Percentiles rank a stretch among this genome's conserved stretches.
Conservation (phyloP, 495 filamentous ascomycete genomes). For the Xanthoparmelia taractica region DNA sequence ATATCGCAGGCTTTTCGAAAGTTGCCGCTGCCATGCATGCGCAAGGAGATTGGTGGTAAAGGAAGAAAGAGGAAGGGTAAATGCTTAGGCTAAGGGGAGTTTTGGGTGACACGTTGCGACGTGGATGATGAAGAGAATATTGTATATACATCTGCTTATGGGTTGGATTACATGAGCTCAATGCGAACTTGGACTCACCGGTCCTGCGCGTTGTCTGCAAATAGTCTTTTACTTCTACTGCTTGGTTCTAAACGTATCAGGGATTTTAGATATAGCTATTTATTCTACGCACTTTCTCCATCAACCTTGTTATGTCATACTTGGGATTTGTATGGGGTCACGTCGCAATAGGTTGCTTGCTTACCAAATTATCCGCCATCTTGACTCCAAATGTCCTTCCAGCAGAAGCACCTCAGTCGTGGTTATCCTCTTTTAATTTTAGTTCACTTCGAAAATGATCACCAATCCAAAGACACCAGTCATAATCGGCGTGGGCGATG, state of each 20-base stretch:
- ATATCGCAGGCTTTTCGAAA: slow-evolving; percentile 97
- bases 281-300: too few relatives aligned
- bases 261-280: too few relatives aligned
- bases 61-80: neutral
- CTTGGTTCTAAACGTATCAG: too few relatives aligned
- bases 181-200: neutral
- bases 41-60: slow-evolving; percentile 91
- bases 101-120: neutral
- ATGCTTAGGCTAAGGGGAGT: too few relatives aligned
- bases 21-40: slow-evolving; percentile 90
- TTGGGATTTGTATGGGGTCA: too few relatives aligned
- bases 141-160: neutral
- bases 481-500: slow-evolving; percentile 47
- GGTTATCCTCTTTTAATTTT: too few relatives aligned
- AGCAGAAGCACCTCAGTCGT: too few relatives aligned
- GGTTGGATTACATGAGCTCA: neutral
- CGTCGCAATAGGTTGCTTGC: too few relatives aligned
- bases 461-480: slow-evolving; percentile 30
- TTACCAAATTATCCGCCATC: too few relatives aligned
- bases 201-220: neutral
- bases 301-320: too few relatives aligned
- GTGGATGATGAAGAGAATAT: neutral
- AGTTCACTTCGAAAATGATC: neutral
- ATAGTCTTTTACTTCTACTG: too few relatives aligned
- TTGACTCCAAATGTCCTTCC: too few relatives aligned